phyloP scores from a whole-genome alignment of 768 basidiomycete species.

The Rhodosporidiobolus sp. region DNA sequence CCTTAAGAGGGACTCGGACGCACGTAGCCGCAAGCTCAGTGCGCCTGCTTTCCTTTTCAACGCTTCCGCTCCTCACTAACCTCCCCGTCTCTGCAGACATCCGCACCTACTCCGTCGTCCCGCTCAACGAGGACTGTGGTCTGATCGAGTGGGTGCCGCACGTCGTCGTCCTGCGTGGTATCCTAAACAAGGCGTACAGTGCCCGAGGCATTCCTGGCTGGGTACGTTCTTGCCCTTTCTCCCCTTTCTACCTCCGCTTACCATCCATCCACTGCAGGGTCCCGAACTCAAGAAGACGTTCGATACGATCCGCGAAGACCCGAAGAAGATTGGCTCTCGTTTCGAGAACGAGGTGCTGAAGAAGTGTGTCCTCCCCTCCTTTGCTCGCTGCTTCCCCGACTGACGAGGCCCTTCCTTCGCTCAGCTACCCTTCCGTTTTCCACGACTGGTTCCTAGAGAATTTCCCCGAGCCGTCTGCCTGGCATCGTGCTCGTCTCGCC shows the following conservation, averaged over 20 bases:
- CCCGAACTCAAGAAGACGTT: constrained; percentile 46
- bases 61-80: background rate
- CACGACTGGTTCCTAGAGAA: constrained; percentile 97
- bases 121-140: constrained; percentile 94
- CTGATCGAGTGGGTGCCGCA: constrained; percentile 98
- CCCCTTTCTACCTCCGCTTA: too few relatives aligned
- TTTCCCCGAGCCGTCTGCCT: constrained; percentile 92
- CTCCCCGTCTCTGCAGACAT: constrained; percentile 60
- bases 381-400: constrained; percentile 23
- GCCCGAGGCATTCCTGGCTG: constrained; percentile 54
- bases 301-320: constrained; percentile 45
- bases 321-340: constrained; percentile 43
- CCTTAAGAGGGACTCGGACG: constrained; percentile 87
- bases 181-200: constrained; percentile 68
- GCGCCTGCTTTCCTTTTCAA: constrained; percentile 46
- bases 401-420: background rate
- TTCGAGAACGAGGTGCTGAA: constrained; percentile 58
- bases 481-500: constrained; percentile 80
- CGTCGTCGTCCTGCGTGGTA: constrained; percentile 73
- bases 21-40: constrained; percentile 85
- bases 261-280: constrained; percentile 36
- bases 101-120: constrained; percentile 96
- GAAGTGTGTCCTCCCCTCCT: constrained; percentile 52
- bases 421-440: constrained; percentile 77
- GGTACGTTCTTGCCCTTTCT: constrained; percentile 50